Evolutionary conservation across 495 filamentous ascomycete species (phyloP), one percentile per base, ranked within the genome.

Genomic region (Massariosphaeria phaeospora): DNA sequence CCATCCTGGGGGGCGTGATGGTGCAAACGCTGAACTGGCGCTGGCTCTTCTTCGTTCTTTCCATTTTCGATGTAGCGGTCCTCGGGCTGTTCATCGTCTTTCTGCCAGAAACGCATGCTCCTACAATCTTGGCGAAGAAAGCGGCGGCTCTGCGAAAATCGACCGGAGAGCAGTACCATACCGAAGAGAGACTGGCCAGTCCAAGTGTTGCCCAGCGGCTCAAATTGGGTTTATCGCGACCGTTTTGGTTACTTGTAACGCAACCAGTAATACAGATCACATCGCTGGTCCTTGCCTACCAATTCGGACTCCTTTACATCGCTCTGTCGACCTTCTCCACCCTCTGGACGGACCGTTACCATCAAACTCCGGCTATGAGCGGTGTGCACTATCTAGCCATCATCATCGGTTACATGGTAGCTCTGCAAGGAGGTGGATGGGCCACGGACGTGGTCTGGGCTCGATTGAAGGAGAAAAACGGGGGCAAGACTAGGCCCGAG

Each of bases 1-100:
- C 70, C 6, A 61, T 72, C 25, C 46, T 73, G 0, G 71, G 67
- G 54, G 65, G 68, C 30, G 50, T 61, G 3, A 72, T 72, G 49
- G 70, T 70, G 0, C 59, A 70, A 61, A n/a, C 25, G 25, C 10
- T 44, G 12, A 51, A 33, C 40, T 61, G 50, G 55, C 33, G 60
- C 5, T 67, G 64, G 66, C 60, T 60, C 23, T 71, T 67, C 55
- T 69, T 54, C 31, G 45, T 67, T 24, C 57, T 67, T 21, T 74
- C 90, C 47, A 88, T 89, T 6, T 78, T 91, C 45, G 82, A 81
- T 15, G 81, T 82, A 26, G 45, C 82, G 10, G 84, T 84, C 0
- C 75, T 89, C 30, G 52, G 77, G 15, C 73, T 86, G n/a, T 69
- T 93, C 21, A 66, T 81, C 31, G 75, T 88, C 59, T 86, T 88